These are phyloP conservation scores for Phlyctochytrium planicorne DNA, from an alignment of 192 early-diverging fungal genomes.

Conservation along the genomic window DNA sequence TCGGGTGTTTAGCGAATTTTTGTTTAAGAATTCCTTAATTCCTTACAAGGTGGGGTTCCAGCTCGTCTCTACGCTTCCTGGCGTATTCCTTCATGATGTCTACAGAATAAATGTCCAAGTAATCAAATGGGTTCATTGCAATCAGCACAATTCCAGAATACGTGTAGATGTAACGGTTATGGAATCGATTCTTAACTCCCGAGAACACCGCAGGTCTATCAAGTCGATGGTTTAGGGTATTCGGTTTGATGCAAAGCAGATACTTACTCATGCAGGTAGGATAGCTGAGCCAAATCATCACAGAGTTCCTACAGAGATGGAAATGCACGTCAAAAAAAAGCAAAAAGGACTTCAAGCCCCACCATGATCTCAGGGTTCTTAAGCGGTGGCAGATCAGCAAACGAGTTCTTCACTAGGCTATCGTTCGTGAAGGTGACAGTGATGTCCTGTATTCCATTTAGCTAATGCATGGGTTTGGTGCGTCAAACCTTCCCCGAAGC, in stretches of 20 bases:
- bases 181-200: conserved; percentile 27
- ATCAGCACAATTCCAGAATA: conserved; percentile 94
- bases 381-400: conserved; percentile 80
- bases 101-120: conserved; percentile 74
- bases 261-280: conserved; percentile 29
- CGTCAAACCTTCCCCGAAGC: conserved; percentile 47
- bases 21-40: neutral
- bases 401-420: conserved; percentile 66
- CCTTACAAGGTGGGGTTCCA: conserved; percentile 77
- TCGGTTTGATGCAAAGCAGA: neutral
- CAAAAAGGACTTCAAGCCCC: conserved; percentile 28
- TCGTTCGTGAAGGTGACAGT: conserved; percentile 69
- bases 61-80: conserved; percentile 76
- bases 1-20: neutral
- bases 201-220: conserved; percentile 27
- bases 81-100: conserved; percentile 84
- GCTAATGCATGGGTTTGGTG: neutral
- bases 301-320: conserved; percentile 10
- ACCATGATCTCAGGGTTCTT: conserved; percentile 86
- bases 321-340: neutral
- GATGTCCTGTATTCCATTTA: conserved; percentile 52
- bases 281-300: conserved; percentile 22
- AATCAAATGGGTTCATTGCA: conserved; percentile 86
- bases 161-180: conserved; percentile 69
- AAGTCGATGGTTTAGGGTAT: neutral